A percentile compares a stretch with the other conserved stretches of the same genome.
phyloP scores from a whole-genome alignment of 495 filamentous ascomycete species.

The Cudoniella acicularis region DNA sequence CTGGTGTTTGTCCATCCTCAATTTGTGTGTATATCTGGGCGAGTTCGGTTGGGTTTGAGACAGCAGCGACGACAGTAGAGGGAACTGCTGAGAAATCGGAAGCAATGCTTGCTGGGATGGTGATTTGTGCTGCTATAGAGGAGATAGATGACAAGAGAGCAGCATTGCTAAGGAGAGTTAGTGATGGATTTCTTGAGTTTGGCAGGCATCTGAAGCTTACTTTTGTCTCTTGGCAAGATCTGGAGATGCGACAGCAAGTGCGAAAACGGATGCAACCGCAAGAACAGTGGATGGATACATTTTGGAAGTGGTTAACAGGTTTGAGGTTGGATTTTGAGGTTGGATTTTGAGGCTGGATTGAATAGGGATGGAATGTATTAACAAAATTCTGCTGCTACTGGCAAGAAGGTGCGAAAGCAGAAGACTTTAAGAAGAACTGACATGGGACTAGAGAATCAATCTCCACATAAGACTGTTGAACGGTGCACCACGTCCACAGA shows the following conservation, averaged over 20 bases:
- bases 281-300: neutral
- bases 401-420: too few species aligned
- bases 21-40: neutral
- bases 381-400: too few species aligned
- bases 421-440: too few species aligned
- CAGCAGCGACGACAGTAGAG: neutral
- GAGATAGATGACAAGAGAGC: conserved; percentile 1
- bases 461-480: too few species aligned
- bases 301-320: neutral
- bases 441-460: too few species aligned
- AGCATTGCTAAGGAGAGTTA: neutral
- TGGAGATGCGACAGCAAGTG: neutral
- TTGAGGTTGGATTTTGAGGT: too few species aligned
- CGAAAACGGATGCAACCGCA: neutral
- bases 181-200: neutral
- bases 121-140: neutral
- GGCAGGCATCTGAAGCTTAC: neutral
- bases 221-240: neutral
- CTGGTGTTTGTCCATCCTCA: neutral
- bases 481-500: too few species aligned
- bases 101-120: neutral
- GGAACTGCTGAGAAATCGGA: conserved; percentile 6
- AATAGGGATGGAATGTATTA: too few species aligned
- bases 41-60: neutral
- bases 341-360: too few species aligned